These are phyloP conservation scores for Choanephora cucurbitarum DNA, from an alignment of 371 early-diverging fungal genomes.

Conservation along the genomic window DNA sequence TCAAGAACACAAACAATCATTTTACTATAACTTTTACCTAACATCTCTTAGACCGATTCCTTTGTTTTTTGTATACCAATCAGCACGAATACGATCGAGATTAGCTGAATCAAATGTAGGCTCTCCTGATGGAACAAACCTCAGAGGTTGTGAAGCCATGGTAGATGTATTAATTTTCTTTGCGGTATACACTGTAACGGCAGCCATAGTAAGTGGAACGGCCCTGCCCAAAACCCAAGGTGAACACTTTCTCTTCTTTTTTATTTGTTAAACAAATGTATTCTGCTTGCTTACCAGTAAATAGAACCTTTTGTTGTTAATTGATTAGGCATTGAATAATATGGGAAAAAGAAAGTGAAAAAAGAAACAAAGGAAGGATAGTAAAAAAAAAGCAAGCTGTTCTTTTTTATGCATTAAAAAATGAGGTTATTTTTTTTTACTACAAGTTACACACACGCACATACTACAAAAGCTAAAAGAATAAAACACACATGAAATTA, in stretches of 20 bases:
- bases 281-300: slow-evolving; percentile 2
- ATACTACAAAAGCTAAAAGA: too few species aligned
- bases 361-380: too few species aligned
- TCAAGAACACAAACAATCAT: not conserved
- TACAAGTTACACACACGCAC: too few species aligned
- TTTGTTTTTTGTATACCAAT: slow-evolving; percentile 42
- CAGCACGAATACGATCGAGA: slow-evolving; percentile 41
- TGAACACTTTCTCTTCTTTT: not conserved
- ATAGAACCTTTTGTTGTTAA: too few species aligned
- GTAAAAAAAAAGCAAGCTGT: too few species aligned
- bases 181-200: slow-evolving; percentile 13
- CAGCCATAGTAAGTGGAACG: slow-evolving; percentile 16
- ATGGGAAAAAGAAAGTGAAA: too few species aligned
- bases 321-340: too few species aligned
- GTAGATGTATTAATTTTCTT: slow-evolving; percentile 14
- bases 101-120: slow-evolving; percentile 36
- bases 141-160: slow-evolving; percentile 26
- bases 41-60: slow-evolving; percentile 49
- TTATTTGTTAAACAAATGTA: slow-evolving; percentile 7
- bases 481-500: too few species aligned
- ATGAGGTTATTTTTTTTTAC: too few species aligned
- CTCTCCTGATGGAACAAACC: slow-evolving; percentile 38
- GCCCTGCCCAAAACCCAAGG: slow-evolving; percentile 7
- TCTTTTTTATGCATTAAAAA: too few species aligned
- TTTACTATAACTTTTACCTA: slow-evolving; percentile 23